These are phyloP conservation scores for Peniophora sp. DNA, from an alignment of 1,284 basidiomycete species.

Conservation along the genomic window DNA sequence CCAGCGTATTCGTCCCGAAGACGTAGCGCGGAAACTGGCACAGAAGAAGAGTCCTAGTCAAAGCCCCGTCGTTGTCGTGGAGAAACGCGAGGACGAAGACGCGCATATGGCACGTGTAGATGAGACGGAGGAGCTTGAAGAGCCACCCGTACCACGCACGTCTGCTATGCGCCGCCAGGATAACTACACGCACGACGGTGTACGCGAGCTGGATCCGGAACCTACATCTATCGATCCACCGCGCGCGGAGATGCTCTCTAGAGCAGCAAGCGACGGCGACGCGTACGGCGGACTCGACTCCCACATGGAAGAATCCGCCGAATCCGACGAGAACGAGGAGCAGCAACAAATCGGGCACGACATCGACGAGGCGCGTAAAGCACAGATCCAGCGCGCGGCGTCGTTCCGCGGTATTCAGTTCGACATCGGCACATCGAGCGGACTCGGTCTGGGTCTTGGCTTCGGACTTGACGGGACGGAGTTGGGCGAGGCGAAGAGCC, in stretches of 20 bases:
- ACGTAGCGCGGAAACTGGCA: conserved; percentile 41
- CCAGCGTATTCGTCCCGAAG: conserved; percentile 43
- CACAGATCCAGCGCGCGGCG: neutral
- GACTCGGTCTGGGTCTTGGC: conserved; percentile 12
- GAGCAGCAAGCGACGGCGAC: conserved; percentile 18
- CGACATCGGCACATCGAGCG: conserved; percentile 15
- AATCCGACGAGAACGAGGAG: neutral
- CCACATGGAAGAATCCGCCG: neutral
- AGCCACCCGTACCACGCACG: conserved; percentile 1
- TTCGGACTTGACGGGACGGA: conserved; percentile 20
- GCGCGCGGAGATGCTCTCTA: conserved; percentile 18
- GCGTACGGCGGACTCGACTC: conserved; percentile 8
- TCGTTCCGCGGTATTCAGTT: conserved; percentile 18
- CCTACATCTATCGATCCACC: conserved; percentile 25
- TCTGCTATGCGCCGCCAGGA: conserved; percentile 15
- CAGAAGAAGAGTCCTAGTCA: conserved; percentile 30
- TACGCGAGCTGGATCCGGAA: conserved; percentile 25
- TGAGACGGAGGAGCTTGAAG: conserved; percentile 8
- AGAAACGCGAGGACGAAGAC: neutral
- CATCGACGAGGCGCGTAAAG: too few species aligned
- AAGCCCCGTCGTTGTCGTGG: neutral
- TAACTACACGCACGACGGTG: conserved; percentile 26
- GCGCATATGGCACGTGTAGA: neutral
- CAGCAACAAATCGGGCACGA: too few species aligned
- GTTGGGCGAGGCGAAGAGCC: conserved; percentile 67